Base-by-base conservation (phyloP, 371 early-diverging fungal genomes). In the Catenaria anguillulae region DNA sequence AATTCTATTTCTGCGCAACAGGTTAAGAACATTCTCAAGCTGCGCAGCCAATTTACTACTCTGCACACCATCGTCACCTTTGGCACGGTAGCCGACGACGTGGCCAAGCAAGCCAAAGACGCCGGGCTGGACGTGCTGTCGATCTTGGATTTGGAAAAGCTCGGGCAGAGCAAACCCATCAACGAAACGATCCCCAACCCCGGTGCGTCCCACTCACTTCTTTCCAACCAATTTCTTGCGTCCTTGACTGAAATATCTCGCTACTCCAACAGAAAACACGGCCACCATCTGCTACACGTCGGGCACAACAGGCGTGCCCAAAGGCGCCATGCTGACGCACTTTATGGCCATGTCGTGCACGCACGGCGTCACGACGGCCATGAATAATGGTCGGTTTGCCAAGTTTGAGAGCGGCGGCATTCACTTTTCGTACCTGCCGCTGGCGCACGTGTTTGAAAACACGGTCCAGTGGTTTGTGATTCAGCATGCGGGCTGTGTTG, bases 251-350 rank as follows among this genome's bases (percentile, higher is more conserved):
- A n/a, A n/a, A n/a, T n/a, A n/a, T n/a, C n/a, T n/a, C n/a, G n/a
- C n/a, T n/a, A n/a, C n/a, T n/a, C n/a, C n/a, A n/a, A n/a, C n/a
- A n/a, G 85, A 89, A 54, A 88, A 88, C 66, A 66, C 85, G 55
- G 88, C 91, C 66, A 82, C 90, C 72, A 87, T 97, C 70, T 90
- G 92, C 81, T 97, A 95, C 73, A 95, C 98, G 24, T 90, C 92
- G 46, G 99, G 99, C 54, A 88, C 90, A 2, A 89, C 91, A 5
- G 98, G 98, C 37, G 78, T 75, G 61, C 88, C 93, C 42, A 94
- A 93, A 73, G 95, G 93, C 66, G 89, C 91, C 13, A 71, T 89
- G 68, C 69, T 93, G 26, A 78, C 85, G 23, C 93, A 94, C 71
- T 75, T 76, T 59, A 90, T 89, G 68, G 71, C 97, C 67, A 79